phyloP scores from a whole-genome alignment of 345 rosid species.

The Syzygium aqueum region DNA sequence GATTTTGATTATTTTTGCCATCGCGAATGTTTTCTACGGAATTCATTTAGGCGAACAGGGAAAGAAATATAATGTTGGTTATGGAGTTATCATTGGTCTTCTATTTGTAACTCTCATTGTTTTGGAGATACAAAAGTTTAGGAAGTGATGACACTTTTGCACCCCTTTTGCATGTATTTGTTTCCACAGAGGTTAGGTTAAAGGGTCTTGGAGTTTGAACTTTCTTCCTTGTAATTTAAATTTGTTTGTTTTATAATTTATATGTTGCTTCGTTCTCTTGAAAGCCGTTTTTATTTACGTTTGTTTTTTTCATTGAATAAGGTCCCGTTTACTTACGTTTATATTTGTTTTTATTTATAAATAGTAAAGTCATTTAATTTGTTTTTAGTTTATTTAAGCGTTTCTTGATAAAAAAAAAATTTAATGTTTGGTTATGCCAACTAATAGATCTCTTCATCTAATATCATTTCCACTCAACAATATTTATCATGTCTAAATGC shows the following conservation, averaged over 20 bases:
- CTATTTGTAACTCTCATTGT: slow-evolving; percentile 22
- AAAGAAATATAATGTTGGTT: slow-evolving; percentile 52
- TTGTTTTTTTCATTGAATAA: background rate
- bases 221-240: background rate
- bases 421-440: background rate
- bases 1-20: slow-evolving; percentile 36
- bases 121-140: slow-evolving; percentile 38
- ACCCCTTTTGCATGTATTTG: background rate
- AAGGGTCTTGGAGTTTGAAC: background rate
- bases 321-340: background rate
- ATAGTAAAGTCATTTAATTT: background rate
- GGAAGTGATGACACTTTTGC: slow-evolving; percentile 14
- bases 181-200: background rate
- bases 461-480: background rate
- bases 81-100: slow-evolving; percentile 35
- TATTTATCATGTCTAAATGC: background rate
- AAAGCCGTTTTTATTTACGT: background rate
- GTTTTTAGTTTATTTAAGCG: background rate
- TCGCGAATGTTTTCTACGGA: slow-evolving; percentile 76
- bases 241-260: background rate
- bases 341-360: background rate
- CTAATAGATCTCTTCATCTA: background rate
- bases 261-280: background rate
- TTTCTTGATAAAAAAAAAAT: background rate
- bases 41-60: slow-evolving; percentile 57